Conservation (phyloP, 176 grass and related monocot genomes). For the Canna indica region DNA sequence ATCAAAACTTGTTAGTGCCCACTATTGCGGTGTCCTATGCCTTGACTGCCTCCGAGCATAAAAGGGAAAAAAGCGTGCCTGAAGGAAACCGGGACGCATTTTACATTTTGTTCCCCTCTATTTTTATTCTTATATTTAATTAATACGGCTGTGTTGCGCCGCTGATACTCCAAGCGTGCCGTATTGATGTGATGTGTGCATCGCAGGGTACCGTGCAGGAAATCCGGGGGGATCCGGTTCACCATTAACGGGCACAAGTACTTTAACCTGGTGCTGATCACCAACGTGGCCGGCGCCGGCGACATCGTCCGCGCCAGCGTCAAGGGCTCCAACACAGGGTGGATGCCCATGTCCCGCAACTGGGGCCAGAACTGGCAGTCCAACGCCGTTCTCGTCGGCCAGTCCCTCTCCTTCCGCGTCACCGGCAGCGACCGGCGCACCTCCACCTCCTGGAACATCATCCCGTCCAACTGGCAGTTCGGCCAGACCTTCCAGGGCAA, state of each 20-base stretch:
- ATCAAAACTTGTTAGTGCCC: neutral
- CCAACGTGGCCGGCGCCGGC: conserved; percentile 21
- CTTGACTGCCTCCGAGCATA: no score
- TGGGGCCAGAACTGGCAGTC: conserved; percentile 30
- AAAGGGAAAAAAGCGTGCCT: no score
- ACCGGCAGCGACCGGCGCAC: conserved; percentile 26
- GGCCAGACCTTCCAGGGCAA: conserved; percentile 26
- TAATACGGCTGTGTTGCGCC: neutral
- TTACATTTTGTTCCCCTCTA: no score
- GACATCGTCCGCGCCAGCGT: conserved; percentile 20
- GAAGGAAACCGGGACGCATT: no score
- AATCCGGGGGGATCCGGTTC: conserved; percentile 17
- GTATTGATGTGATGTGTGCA: neutral
- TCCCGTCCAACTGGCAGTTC: conserved; percentile 21
- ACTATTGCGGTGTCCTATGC: neutral
- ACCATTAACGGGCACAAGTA: conserved; percentile 14
- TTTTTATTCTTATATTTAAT: no score
- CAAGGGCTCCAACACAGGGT: conserved; percentile 16
- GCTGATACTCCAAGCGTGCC: no score
- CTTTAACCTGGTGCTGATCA: conserved; percentile 32
- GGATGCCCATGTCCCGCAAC: conserved; percentile 24
- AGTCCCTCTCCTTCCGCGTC: conserved; percentile 24
- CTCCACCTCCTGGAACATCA: conserved; percentile 22
- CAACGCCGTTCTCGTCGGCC: conserved; percentile 19
- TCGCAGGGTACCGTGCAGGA: conserved; percentile 20